Conservation (phyloP, 805 yeast genomes). For the Schizosaccharomyces lindneri region DNA sequence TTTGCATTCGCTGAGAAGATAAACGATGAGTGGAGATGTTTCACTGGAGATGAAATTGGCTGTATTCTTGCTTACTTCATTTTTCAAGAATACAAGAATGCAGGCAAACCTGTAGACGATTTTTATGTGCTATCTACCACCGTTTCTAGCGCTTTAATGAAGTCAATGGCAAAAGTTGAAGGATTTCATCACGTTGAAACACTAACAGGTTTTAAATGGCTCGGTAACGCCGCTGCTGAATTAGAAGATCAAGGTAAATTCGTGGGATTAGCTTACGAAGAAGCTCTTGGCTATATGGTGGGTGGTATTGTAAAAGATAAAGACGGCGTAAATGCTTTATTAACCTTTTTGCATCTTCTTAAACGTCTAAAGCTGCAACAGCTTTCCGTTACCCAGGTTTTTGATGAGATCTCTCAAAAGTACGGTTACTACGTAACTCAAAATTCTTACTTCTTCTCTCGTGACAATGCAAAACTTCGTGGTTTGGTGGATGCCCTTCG, state of each 20-base stretch:
- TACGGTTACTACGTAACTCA: constrained; percentile 68
- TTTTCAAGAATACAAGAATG: neutral
- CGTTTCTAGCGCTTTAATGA: constrained; percentile 68
- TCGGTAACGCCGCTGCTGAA: constrained; percentile 67
- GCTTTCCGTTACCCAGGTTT: constrained; percentile 8
- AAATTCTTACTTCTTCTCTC: constrained; percentile 62
- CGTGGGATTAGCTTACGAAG: constrained; percentile 85
- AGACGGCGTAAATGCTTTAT: constrained; percentile 71
- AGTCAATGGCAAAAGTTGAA: constrained; percentile 34
- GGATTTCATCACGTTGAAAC: constrained; percentile 55
- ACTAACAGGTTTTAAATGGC: constrained; percentile 91
- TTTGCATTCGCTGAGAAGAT: constrained; percentile 50
- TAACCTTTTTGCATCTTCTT: constrained; percentile 49
- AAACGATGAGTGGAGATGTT: constrained; percentile 37
- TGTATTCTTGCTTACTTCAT: constrained; percentile 50
- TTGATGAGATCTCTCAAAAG: constrained; percentile 31
- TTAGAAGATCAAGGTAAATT: constrained; percentile 33
- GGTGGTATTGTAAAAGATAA: constrained; percentile 51
- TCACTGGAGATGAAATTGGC: constrained; percentile 84
- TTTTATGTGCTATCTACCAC: neutral
- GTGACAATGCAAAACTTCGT: constrained; percentile 10
- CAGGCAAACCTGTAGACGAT: neutral
- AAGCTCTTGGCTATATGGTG: constrained; percentile 90
- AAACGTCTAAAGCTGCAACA: neutral
- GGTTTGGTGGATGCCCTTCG: neutral